Evolutionary conservation across 441 rosid species (phyloP).

Genomic region (Pelargonium fulgidum): DNA sequence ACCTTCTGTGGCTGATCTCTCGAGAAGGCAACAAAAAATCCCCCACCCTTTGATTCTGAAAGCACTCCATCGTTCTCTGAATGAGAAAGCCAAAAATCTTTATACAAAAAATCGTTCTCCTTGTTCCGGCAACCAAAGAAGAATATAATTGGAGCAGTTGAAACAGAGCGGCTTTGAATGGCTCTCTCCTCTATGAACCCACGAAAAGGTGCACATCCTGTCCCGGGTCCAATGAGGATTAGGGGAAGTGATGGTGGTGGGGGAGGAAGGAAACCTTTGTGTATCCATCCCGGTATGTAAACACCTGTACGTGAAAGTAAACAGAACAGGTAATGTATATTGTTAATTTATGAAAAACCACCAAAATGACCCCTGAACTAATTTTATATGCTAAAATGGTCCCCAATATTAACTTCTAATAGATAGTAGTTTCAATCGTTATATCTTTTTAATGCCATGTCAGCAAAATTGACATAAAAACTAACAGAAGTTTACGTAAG

Average conservation of each 20-base stretch:
- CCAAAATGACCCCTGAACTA: too few relatives aligned
- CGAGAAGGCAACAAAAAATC: constrained; percentile 77
- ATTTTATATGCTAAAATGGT: too few relatives aligned
- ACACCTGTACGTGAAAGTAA: constrained; percentile 35
- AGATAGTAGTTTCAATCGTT: too few relatives aligned
- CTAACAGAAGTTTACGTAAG: too few relatives aligned
- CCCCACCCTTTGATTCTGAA: constrained; percentile 68
- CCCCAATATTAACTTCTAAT: too few relatives aligned
- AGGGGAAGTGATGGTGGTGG: constrained; percentile 68
- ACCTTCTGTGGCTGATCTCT: constrained; percentile 85
- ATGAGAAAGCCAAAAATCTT: constrained; percentile 64
- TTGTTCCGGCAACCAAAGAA: constrained; percentile 85
- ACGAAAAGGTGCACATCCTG: constrained; percentile 92
- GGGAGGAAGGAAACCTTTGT: constrained; percentile 67
- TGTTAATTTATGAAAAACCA: background rate
- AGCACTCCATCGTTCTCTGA: constrained; percentile 45
- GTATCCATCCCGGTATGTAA: constrained; percentile 67
- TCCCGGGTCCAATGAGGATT: constrained; percentile 85
- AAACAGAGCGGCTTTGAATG: constrained; percentile 35
- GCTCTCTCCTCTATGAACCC: constrained; percentile 85
- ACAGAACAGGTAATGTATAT: background rate
- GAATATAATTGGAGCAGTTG: constrained; percentile 59
- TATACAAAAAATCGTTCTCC: constrained; percentile 66
- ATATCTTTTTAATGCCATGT: too few relatives aligned
- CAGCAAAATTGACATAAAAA: too few relatives aligned